Evolutionary conservation across 306 rosid genomes (phyloP), one percentile per base, ranked within the genome.

Genomic region (Citrullus amarus): DNA sequence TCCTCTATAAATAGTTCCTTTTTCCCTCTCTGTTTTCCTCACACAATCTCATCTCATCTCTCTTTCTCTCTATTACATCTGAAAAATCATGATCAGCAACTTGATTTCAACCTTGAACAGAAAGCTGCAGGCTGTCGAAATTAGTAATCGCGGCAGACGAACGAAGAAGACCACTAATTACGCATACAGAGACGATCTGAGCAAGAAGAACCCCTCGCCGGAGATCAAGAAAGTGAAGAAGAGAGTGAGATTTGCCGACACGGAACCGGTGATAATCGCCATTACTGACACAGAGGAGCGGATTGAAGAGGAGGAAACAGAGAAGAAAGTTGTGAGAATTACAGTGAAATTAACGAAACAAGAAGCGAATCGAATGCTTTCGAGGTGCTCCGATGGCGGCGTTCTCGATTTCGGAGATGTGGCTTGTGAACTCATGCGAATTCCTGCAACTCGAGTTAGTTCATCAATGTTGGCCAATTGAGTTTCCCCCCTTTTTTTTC

Each of bases 331-430:
- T n/a, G 80, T 78, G 59, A 78, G 80, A 48, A 65, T 78, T 11
- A 78, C 14, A 32, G 73, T 78, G 73, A 78, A 78, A 68, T 30
- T 78, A 51, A 78, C 80, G 46, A 78, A 62, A 48, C 18, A 78
- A 62, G 72, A 78, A 78, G 80, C 80, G 34, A 15, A 62, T 78
- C 80, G 80, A 6, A 62, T 78, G 69, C 73, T 78, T 15, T 60
- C 80, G 60, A 78, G 57, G 50, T 78, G 80, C 73, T 59, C 59
- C 25, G 16, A 78, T 28, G 80, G 74, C 14, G 80, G 80, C 14
- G 46, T 63, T 32, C 59, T 78, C 11, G 74, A 78, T 10, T n/a
- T 78, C n/a, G 18, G 70, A 48, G 80, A 78, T 65, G 61, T 63
- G n/a, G 80, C 80, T 12, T 43, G 46, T 28, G 80, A 78, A 34